Base-by-base conservation (phyloP, 208 protist genomes). In the Acanthamoeba healyi region DNA sequence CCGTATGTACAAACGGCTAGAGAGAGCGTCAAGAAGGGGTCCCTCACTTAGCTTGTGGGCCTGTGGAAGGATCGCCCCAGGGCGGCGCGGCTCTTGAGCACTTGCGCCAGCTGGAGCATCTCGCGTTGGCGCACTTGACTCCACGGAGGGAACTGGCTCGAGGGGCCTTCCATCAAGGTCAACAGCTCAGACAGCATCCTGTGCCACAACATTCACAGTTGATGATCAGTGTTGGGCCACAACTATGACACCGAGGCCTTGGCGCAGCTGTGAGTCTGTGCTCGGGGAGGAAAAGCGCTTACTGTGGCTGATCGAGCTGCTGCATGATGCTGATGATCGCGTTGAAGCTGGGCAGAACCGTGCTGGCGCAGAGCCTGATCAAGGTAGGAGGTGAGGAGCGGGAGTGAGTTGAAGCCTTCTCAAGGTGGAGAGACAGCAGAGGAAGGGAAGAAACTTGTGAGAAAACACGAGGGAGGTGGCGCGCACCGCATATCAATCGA, bases 331-430 rank as follows among this genome's bases (percentile, higher is more conserved):
- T 10, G 4, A 74, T 74, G 17, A 74, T 17, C n/a, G 36, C n/a
- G 65, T 34, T 74, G 65, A 74, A 34, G 36, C 65, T 74, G 65
- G 65, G 65, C 65, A 74, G 29, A 74, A 17, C 65, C 12, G 65
- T 74, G 36, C 65, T 74, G 36, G 65, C 65, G 65, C 65, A 74
- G 7, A 86, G 38, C 19, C 77, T 46, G 77, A 14, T 12, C 17
- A 38, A 7, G 67, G 63, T 29, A 22, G 63, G 63, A 72, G 63
- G 32, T 29, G 63, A 36, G 63, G 9, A 36, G 32, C 32, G 6
- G 63, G 63, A 72, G 63, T 38, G 24, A 29, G 24, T 38, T 29
- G 32, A 6, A n/a, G 6, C 34, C 6, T 26, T 42, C 34, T 9
- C 38, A 29, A 86, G 77, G 10, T 7, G 67, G 29, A 38, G 67